These are phyloP conservation scores for Chenopodium quinoa DNA, from an alignment of 148 eudicot genomes.

Conservation along the genomic window DNA sequence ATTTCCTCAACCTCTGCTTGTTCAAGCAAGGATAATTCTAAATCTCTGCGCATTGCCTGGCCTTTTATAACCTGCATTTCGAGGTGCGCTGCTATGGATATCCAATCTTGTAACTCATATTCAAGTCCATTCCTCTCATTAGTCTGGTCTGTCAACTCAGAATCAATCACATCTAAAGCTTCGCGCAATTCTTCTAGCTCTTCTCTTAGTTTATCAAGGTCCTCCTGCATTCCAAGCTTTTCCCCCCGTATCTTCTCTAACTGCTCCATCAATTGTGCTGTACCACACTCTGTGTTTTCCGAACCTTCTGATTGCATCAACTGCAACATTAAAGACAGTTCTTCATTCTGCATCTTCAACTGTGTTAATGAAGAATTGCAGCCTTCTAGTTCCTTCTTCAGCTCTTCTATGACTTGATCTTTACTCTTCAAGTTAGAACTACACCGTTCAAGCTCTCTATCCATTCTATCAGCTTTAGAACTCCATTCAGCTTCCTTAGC, in stretches of 20 bases:
- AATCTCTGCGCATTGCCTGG: conserved; percentile 46
- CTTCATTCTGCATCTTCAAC: conserved; percentile 66
- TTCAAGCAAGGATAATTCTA: conserved; percentile 73
- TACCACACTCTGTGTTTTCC: conserved; percentile 30
- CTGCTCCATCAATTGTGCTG: conserved; percentile 36
- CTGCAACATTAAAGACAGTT: conserved; percentile 53
- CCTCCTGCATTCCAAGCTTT: conserved; percentile 37
- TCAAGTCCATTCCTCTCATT: conserved; percentile 62
- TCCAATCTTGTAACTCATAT: conserved; percentile 69
- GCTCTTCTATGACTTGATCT: conserved; percentile 46
- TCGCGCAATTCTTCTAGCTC: conserved; percentile 42
- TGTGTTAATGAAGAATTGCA: conserved; percentile 44
- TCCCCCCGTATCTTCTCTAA: conserved; percentile 51
- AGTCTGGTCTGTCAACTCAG: conserved; percentile 53
- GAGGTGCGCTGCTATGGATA: conserved; percentile 49
- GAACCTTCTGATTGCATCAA: conserved; percentile 43
- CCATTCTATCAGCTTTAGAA: conserved; percentile 37
- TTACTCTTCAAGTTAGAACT: conserved; percentile 37
- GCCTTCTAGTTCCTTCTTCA: conserved; percentile 45
- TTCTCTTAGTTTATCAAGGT: conserved; percentile 33
- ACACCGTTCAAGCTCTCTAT: conserved; percentile 39
- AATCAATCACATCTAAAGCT: conserved; percentile 46
- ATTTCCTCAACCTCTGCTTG: conserved; percentile 59
- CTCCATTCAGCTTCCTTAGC: conserved; percentile 71
- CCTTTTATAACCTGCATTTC: conserved; percentile 47